phyloP scores from a whole-genome alignment of 1,284 basidiomycete species.

The Leccinum cinnamomeum region DNA sequence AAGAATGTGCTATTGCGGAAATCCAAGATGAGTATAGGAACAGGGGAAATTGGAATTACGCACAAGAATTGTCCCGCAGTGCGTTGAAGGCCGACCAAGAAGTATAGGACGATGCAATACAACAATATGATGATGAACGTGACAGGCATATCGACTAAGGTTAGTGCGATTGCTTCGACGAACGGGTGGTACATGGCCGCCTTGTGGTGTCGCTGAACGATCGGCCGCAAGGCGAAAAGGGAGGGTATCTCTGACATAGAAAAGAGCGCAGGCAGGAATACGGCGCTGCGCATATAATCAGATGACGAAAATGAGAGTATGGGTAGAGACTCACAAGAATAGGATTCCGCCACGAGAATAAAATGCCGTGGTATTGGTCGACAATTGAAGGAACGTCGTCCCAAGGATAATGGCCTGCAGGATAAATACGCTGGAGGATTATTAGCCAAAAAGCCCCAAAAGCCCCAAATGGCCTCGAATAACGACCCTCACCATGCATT shows the following conservation, averaged over 20 bases:
- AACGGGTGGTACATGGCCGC: conserved; percentile 58
- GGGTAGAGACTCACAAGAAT: conserved; percentile 53
- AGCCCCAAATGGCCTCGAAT: conserved; percentile 12
- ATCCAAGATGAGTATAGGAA: conserved; percentile 3
- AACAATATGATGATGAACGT: conserved; percentile 44
- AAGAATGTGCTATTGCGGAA: conserved; percentile 46
- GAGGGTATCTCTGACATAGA: conserved; percentile 44
- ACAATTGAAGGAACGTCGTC: conserved; percentile 69
- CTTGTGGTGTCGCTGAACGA: conserved; percentile 53
- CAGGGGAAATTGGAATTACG: conserved; percentile 10
- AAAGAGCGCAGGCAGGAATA: conserved; percentile 34
- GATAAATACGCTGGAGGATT: conserved; percentile 41
- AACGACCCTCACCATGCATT: conserved; percentile 34
- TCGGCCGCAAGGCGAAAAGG: conserved; percentile 55
- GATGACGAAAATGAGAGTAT: neutral
- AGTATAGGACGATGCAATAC: conserved; percentile 56
- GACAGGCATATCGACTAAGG: conserved; percentile 60
- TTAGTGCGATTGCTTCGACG: conserved; percentile 56
- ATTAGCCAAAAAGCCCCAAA: conserved; percentile 37
- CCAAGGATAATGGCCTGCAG: conserved; percentile 75
- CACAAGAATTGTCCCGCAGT: conserved; percentile 48
- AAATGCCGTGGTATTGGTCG: conserved; percentile 64
- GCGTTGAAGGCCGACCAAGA: conserved; percentile 50
- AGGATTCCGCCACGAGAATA: conserved; percentile 81
- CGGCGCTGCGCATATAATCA: conserved; percentile 22